Evolutionary conservation across 2,329 filamentous ascomycete species (phyloP).

Genomic region (Pseudogymnoascus sp.): DNA sequence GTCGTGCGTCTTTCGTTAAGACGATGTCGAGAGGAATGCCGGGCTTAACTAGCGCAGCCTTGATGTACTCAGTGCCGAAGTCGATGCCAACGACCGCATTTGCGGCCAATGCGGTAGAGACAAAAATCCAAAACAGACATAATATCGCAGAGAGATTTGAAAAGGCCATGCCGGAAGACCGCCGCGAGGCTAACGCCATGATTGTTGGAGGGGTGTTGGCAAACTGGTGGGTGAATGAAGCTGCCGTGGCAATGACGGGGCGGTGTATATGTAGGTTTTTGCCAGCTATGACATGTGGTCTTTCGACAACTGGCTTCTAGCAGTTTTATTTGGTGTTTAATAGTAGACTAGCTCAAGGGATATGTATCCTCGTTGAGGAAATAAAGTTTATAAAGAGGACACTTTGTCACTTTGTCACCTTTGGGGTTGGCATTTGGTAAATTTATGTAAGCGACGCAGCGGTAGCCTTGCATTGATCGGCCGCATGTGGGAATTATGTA

Average conservation of each 20-base stretch:
- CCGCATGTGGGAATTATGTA: not conserved
- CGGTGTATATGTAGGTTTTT: conserved; percentile 6
- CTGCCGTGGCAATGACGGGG: conserved; percentile 1
- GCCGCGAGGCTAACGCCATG: conserved; percentile 4
- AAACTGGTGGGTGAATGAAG: conserved; percentile 6
- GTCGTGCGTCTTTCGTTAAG: conserved; percentile 92
- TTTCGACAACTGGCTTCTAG: conserved; percentile 9
- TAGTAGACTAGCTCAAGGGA: not conserved
- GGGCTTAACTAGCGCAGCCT: conserved; percentile 91
- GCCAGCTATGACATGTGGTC: conserved; percentile 7
- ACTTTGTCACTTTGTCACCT: conserved; percentile 10
- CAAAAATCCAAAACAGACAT: conserved; percentile 29
- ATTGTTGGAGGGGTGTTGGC: conserved; percentile 8
- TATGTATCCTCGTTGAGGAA: conserved; percentile 8
- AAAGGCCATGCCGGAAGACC: conserved; percentile 13
- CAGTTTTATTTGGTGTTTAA: conserved; percentile 1
- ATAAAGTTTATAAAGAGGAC: conserved; percentile 9
- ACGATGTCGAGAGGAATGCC: conserved; percentile 97
- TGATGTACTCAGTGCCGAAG: conserved; percentile 93
- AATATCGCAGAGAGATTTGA: conserved; percentile 22
- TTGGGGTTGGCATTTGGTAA: conserved; percentile 9
- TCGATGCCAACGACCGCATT: conserved; percentile 86
- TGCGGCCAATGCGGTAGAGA: conserved; percentile 30
- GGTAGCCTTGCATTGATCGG: conserved; percentile 1
- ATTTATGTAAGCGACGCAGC: conserved; percentile 6